Base-by-base conservation (phyloP, 2,329 filamentous ascomycete genomes). In the Fusarium ramigenum region DNA sequence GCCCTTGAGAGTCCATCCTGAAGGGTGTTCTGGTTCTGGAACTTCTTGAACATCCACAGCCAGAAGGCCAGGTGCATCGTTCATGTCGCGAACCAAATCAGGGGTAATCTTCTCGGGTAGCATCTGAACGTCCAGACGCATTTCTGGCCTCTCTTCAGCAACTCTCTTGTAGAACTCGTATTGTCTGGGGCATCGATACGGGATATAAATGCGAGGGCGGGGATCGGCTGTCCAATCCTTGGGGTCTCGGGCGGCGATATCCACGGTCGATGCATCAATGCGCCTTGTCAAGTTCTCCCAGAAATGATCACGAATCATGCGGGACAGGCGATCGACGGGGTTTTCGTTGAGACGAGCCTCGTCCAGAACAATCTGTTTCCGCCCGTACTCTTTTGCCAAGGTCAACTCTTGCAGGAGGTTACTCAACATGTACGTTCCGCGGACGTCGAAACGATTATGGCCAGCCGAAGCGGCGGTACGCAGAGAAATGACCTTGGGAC, bases 141-240 rank as follows among this genome's bases (percentile, higher is more conserved):
- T 90, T 60, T 97, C 93, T 0, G 96, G 96, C 65, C 91, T 88
- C 37, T 95, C 91, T 74, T 87, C 84, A 1, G 96, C 95, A 62
- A 98, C 89, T 70, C 92, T 89, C 50, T 86, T 91, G 82, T 99
- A 99, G 84, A 97, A 99, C 74, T 93, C 93, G 78, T 92, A 90
- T 82, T 99, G 96, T 80, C 96, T 93, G 0, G 95, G 94, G 10
- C 93, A 94, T 30, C 94, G 94, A 40, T 85, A 85, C 0, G 96
- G 96, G 25, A 99, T 88, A 81, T 99, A 99, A 74, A 99, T 97
- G 56, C 96, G 91, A 5, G 96, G 96, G 21, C 93, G 90, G 10
- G 95, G 95, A 78, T 98, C 93, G 64, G 89, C 88, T 4, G 95
- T 98, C 94, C 95, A 97, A 82, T 98, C 96, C 83, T 99, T 98